phyloP scores from a whole-genome alignment of 1,139 yeast species.

The Yamadazyma oceani region DNA sequence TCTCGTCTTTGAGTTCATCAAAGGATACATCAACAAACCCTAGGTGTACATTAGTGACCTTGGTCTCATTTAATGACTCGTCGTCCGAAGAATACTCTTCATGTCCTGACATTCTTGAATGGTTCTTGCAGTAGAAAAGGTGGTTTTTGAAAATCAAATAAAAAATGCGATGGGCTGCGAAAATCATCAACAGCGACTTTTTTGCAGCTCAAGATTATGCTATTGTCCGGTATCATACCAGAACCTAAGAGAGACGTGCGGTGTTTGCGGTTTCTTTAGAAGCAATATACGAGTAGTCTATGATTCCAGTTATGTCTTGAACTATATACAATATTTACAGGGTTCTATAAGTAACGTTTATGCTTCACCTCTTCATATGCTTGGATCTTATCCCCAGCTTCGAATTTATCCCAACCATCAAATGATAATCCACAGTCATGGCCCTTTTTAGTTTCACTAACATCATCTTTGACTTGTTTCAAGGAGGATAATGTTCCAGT shows the following conservation, averaged over 20 bases:
- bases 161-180: constrained; percentile 3
- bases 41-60: constrained; percentile 41
- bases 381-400: constrained; percentile 75
- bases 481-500: constrained; percentile 72
- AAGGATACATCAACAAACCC: constrained; percentile 62
- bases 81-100: constrained; percentile 48
- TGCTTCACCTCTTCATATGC: constrained; percentile 70
- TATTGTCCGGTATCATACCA: too few species aligned
- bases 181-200: too few species aligned
- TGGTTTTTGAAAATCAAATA: too few species aligned
- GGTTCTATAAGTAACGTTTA: constrained; percentile 58
- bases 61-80: constrained; percentile 23
- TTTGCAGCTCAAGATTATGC: neutral
- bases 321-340: constrained; percentile 1
- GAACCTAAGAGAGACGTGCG: too few species aligned
- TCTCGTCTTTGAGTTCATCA: constrained; percentile 10
- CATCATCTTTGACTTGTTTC: constrained; percentile 83
- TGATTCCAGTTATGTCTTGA: too few species aligned
- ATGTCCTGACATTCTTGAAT: constrained; percentile 26
- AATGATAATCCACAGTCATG: constrained; percentile 87
- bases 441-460: constrained; percentile 76
- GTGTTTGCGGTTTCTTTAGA: too few species aligned
- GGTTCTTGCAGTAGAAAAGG: neutral
- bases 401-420: constrained; percentile 66
- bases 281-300: too few species aligned